phyloP scores from a whole-genome alignment of 805 yeast species.

The Sugiyamaella lignohabitans region DNA sequence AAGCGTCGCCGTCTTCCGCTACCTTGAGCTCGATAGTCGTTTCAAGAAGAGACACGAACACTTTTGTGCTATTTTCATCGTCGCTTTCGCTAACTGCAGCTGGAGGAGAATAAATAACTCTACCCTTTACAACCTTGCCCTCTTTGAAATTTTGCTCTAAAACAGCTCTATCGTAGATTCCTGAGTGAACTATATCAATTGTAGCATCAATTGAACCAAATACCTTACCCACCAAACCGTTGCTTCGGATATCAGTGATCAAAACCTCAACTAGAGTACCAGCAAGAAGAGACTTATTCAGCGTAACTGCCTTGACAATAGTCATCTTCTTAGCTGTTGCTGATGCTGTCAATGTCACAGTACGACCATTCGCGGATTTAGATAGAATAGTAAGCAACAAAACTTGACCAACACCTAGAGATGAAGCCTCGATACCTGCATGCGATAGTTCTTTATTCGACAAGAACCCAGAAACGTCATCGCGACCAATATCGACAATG shows the following conservation, averaged over 20 bases:
- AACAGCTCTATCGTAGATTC: conserved; percentile 36
- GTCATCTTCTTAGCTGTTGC: conserved; percentile 42
- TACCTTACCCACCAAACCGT: conserved; percentile 67
- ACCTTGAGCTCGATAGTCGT: conserved; percentile 39
- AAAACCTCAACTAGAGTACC: conserved; percentile 76
- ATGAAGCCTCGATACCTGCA: conserved; percentile 34
- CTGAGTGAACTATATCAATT: conserved; percentile 60
- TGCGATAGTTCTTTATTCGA: conserved; percentile 55
- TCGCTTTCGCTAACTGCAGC: conserved; percentile 21
- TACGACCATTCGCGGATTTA: conserved; percentile 43
- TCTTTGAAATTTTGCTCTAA: conserved; percentile 58
- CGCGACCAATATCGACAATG: conserved; percentile 62
- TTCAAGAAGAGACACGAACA: conserved; percentile 59
- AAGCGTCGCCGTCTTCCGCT: conserved; percentile 41
- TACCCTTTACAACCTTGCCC: conserved; percentile 62
- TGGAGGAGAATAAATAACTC: conserved; percentile 53
- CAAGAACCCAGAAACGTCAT: conserved; percentile 59
- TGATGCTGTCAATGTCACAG: conserved; percentile 50
- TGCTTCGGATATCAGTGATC: conserved; percentile 48
- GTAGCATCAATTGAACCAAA: conserved; percentile 73
- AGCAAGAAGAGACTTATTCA: conserved; percentile 77
- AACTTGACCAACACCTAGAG: conserved; percentile 57
- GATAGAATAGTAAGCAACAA: conserved; percentile 54
- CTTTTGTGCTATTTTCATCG: conserved; percentile 42
- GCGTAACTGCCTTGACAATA: conserved; percentile 50